phyloP scores from a whole-genome alignment of 2,329 filamentous ascomycete genomes.

The Trichoderma aggressivum region DNA sequence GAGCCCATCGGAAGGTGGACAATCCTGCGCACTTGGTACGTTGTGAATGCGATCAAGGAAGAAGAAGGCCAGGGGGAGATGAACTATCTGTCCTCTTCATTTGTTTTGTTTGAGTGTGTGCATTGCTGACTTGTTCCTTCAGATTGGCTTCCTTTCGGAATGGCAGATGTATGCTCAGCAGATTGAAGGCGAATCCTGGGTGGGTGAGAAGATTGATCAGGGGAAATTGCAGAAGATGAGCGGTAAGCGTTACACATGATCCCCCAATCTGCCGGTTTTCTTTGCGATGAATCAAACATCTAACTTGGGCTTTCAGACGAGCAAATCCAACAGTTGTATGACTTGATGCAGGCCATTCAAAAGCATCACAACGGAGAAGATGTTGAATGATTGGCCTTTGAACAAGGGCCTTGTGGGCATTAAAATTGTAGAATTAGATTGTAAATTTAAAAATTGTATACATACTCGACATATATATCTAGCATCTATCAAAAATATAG shows the following conservation, averaged over 20 bases:
- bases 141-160: constrained; percentile 94
- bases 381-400: constrained; percentile 20
- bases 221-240: constrained; percentile 90
- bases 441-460: neutral
- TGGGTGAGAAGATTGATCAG: constrained; percentile 77
- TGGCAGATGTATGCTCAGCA: constrained; percentile 96
- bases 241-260: constrained; percentile 53
- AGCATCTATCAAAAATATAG: neutral
- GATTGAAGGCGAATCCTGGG: constrained; percentile 83
- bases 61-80: neutral
- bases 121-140: neutral
- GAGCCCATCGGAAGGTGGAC: constrained; percentile 76
- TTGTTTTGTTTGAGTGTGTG: neutral
- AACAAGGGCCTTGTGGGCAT: neutral
- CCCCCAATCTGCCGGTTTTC: neutral
- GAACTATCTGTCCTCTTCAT: neutral
- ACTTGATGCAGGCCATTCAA: constrained; percentile 81
- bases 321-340: constrained; percentile 89
- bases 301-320: constrained; percentile 58
- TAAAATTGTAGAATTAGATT: neutral
- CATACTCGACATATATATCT: neutral
- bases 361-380: constrained; percentile 33
- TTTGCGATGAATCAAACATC: neutral
- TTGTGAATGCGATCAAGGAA: neutral
- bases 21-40: constrained; percentile 88